A percentile compares a stretch with the other conserved stretches of the same genome.
Conservation (phyloP, 805 yeast species). For the Yamadazyma endophytica region DNA sequence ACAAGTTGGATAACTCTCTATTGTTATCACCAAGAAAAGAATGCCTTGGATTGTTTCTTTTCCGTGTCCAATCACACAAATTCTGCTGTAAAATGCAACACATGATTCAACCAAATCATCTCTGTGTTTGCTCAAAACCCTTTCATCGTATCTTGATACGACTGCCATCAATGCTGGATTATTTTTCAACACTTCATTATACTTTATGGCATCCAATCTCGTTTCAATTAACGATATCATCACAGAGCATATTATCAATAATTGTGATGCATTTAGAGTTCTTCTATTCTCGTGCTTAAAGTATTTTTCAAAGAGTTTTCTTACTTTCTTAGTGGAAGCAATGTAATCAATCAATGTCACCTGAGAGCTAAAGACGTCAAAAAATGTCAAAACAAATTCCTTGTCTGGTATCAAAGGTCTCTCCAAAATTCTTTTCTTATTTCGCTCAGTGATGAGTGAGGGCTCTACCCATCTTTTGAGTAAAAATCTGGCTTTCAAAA, state of each 20-base stretch:
- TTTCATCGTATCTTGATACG: slow-evolving; percentile 1
- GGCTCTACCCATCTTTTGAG: slow-evolving; percentile 29
- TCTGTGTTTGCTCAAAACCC: slow-evolving; percentile 12
- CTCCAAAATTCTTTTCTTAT: slow-evolving; percentile 15
- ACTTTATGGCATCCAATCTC: slow-evolving; percentile 2
- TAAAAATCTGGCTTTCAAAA: slow-evolving; percentile 13
- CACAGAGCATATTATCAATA: slow-evolving; percentile 4
- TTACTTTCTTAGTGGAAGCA: neutral
- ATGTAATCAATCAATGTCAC: slow-evolving; percentile 1
- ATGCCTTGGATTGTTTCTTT: slow-evolving; percentile 48
- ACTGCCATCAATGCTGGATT: too few relatives aligned
- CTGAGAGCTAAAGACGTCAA: slow-evolving; percentile 1
- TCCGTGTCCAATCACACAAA: slow-evolving; percentile 49
- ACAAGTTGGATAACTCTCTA: slow-evolving; percentile 22
- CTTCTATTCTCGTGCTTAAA: slow-evolving; percentile 1
- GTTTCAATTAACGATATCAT: slow-evolving; percentile 4
- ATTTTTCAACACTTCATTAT: too few relatives aligned
- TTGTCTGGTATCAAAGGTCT: slow-evolving; percentile 20
- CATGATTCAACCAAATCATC: slow-evolving; percentile 21
- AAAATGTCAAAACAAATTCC: slow-evolving; percentile 4
- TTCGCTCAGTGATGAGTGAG: slow-evolving; percentile 17
- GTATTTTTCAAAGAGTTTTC: slow-evolving; percentile 4
- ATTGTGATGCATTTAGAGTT: slow-evolving; percentile 7
- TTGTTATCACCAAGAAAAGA: slow-evolving; percentile 39
- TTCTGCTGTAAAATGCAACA: slow-evolving; percentile 48